A percentile compares a stretch with the other conserved stretches of the same genome.
Evolutionary conservation across 768 basidiomycete species (phyloP).

Genomic region (Paxillus ammoniavirescens): DNA sequence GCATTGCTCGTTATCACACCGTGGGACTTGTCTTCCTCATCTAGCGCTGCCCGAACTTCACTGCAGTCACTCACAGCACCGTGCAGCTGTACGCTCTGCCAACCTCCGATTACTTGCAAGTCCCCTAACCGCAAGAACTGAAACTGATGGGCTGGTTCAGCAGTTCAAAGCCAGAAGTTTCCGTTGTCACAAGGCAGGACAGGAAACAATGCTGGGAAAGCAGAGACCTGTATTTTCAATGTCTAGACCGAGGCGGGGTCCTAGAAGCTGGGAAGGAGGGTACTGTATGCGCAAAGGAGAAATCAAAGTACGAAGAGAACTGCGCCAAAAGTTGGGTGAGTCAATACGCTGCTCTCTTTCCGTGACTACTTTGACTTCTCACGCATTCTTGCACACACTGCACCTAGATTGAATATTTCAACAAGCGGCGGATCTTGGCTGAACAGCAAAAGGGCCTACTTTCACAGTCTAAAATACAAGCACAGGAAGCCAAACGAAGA

Average conservation of each 20-base stretch:
- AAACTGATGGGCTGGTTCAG: conserved; percentile 37
- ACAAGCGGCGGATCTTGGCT: conserved; percentile 81
- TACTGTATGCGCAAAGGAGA: conserved; percentile 55
- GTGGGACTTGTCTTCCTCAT: too few species aligned
- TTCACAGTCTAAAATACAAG: conserved; percentile 42
- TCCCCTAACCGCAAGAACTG: background rate
- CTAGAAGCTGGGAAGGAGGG: conserved; percentile 75
- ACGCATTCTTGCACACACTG: background rate
- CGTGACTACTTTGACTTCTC: background rate
- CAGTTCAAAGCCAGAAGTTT: conserved; percentile 36
- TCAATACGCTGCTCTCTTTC: conserved; percentile 8
- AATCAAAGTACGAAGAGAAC: conserved; percentile 58
- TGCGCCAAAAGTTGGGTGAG: conserved; percentile 92
- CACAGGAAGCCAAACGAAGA: conserved; percentile 28
- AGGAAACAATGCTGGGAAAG: conserved; percentile 83
- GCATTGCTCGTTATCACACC: too few species aligned
- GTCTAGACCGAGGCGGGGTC: conserved; percentile 69
- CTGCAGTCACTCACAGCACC: too few species aligned
- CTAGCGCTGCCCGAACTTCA: too few species aligned
- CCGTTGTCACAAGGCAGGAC: conserved; percentile 54
- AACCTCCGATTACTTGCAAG: background rate
- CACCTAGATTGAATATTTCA: conserved; percentile 88
- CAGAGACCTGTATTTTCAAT: conserved; percentile 82
- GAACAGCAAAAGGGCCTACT: conserved; percentile 76
- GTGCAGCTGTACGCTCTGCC: too few species aligned